These are phyloP conservation scores for Harrya chromipes DNA, from an alignment of 768 basidiomycete genomes.

Conservation along the genomic window DNA sequence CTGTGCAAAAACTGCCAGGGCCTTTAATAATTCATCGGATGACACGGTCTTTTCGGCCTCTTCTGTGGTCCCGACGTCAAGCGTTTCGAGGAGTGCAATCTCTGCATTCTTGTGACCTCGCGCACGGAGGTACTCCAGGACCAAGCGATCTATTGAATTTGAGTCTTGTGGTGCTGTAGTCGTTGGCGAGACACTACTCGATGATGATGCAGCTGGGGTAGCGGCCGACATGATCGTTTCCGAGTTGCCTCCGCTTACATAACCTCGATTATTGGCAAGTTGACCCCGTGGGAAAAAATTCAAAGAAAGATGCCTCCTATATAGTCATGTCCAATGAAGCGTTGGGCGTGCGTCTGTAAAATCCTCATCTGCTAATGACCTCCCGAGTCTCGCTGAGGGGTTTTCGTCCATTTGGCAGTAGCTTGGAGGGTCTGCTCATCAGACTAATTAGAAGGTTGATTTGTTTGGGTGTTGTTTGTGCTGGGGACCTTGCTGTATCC, in stretches of 20 bases:
- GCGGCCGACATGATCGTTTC: conserved; percentile 25
- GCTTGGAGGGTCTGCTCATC: no score
- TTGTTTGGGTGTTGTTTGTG: no score
- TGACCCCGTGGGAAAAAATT: no score
- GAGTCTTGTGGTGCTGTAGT: conserved; percentile 27
- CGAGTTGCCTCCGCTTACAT: neutral
- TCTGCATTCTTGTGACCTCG: conserved; percentile 47
- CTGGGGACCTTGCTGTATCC: no score
- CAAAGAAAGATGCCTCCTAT: no score
- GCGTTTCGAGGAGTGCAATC: conserved; percentile 38
- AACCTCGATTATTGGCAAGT: no score
- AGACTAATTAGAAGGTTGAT: no score
- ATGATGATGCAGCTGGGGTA: conserved; percentile 36
- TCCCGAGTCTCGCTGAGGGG: no score
- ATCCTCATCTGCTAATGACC: no score
- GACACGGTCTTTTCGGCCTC: conserved; percentile 39
- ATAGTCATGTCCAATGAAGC: no score
- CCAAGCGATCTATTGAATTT: conserved; percentile 37
- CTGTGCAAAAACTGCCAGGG: conserved; percentile 64
- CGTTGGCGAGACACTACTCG: conserved; percentile 31
- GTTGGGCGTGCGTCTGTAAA: no score
- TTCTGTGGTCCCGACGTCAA: conserved; percentile 32
- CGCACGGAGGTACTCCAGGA: conserved; percentile 48
- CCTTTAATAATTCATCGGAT: conserved; percentile 53
- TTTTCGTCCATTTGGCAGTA: no score